Evolutionary conservation across 2,329 filamentous ascomycete genomes (phyloP).

Genomic region (Mollisia scopiformis): DNA sequence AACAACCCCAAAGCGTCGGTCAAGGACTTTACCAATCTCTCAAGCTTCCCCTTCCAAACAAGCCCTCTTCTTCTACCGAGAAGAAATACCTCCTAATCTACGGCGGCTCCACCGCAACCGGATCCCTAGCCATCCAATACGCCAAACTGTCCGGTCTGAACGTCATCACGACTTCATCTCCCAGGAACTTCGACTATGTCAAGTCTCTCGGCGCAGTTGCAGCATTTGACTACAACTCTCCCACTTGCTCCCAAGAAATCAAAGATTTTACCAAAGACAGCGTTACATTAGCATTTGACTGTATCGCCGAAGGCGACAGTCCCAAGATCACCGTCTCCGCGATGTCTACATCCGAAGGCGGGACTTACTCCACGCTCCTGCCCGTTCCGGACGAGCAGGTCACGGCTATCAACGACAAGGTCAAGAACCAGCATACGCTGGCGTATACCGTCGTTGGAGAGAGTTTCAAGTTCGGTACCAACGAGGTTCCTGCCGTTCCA

Average conservation of each 20-base stretch:
- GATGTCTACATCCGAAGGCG: conserved; percentile 40
- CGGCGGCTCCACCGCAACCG: conserved; percentile 53
- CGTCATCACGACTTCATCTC: conserved; percentile 50
- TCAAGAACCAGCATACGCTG: conserved; percentile 36
- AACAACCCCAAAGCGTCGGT: conserved; percentile 41
- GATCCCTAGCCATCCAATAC: conserved; percentile 51
- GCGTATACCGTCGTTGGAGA: conserved; percentile 47
- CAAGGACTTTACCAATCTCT: conserved; percentile 53
- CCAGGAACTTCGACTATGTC: conserved; percentile 51
- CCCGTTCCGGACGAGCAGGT: conserved; percentile 42
- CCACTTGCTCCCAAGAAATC: conserved; percentile 49
- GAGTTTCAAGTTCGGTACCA: conserved; percentile 31
- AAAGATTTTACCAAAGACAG: conserved; percentile 45
- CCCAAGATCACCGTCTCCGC: conserved; percentile 42
- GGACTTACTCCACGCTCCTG: conserved; percentile 46
- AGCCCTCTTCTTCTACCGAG: conserved; percentile 36
- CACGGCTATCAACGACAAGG: conserved; percentile 44
- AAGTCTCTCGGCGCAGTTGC: conserved; percentile 47
- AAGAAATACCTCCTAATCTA: conserved; percentile 50
- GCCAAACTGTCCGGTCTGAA: conserved; percentile 43
- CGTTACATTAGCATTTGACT: conserved; percentile 51
- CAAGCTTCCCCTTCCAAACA: conserved; percentile 48
- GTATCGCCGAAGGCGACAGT: conserved; percentile 44
- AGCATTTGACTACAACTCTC: conserved; percentile 53
- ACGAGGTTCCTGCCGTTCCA: conserved; percentile 21